Evolutionary conservation across 768 basidiomycete genomes (phyloP), one percentile per base, ranked within the genome.

Genomic region (Leccinum incarnatum): DNA sequence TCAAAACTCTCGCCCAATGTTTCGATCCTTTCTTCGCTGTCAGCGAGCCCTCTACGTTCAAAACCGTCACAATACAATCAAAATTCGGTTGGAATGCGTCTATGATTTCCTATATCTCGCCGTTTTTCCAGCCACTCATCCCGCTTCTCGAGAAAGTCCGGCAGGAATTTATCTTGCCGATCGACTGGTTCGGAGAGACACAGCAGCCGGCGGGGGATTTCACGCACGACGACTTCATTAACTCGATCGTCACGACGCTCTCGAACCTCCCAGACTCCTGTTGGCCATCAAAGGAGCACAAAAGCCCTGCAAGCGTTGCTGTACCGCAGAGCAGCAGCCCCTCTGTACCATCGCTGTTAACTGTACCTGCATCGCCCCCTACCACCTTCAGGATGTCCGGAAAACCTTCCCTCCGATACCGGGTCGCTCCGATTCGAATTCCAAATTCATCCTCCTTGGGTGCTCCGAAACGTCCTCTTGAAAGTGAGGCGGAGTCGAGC

Each of bases 1-100:
- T 9, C 29, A 29, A 29, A 29, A 29, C 29, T 29, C 29, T 29
- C 29, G 29, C 29, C 29, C 8, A 29, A 3, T 59, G 57, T 7
- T 65, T 65, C 4, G 25, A 66, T 19, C 37, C 42, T 0, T 46
- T 52, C 23, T 63, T 61, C 15, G 50, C 51, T 12, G 25, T 37
- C 6, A 5, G 6, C 0, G 1, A 37, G 10, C 57, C 36, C 7
- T 32, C 42, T 15, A 45, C 21, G 3, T 17, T 25, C 23, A 56
- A 62, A 30, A 30, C 21, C 1, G 5, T 54, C 23, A 56, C 30
- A 0, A 23, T 58, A 4, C 59, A 63, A 49, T 56, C 54, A 2
- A 1, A 53, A 2, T 19, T 57, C 3, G 34, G 58, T 9, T 59
- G 61, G 58, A 25, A 17, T 12, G 10, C 12, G 1, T 7, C 12